phyloP scores from a whole-genome alignment of 257 asterid genomes.

The Plectranthus barbatus region DNA sequence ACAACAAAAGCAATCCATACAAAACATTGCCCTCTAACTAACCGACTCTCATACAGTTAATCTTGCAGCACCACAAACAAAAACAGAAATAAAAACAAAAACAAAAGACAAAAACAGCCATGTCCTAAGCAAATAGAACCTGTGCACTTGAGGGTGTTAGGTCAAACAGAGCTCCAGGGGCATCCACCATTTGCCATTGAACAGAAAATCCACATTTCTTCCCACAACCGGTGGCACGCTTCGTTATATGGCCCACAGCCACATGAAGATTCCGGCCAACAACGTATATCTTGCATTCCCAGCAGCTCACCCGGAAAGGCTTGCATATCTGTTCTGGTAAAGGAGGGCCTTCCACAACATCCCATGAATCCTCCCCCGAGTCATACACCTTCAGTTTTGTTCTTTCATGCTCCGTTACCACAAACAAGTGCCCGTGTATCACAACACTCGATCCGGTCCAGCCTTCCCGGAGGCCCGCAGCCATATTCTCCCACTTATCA shows the following conservation, averaged over 20 bases:
- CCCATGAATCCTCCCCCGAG: constrained; percentile 65
- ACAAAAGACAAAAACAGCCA: not conserved
- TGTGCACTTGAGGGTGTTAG: constrained; percentile 81
- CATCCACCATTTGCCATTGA: constrained; percentile 64
- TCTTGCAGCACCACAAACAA: constrained; percentile 2
- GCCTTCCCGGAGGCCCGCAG: constrained; percentile 84
- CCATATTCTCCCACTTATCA: constrained; percentile 79
- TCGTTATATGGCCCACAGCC: constrained; percentile 64
- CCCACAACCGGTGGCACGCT: constrained; percentile 13
- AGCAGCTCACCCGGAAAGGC: constrained; percentile 68
- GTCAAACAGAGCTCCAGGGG: constrained; percentile 61
- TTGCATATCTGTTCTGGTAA: constrained; percentile 87
- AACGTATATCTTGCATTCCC: constrained; percentile 57
- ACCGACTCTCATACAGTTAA: constrained; percentile 8
- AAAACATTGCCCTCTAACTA: constrained; percentile 11
- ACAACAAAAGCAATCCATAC: constrained; percentile 20
- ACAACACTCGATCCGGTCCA: constrained; percentile 98
- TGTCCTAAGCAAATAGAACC: constrained; percentile 73
- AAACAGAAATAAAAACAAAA: not conserved
- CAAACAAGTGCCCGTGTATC: constrained; percentile 56
- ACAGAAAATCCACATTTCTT: constrained; percentile 43
- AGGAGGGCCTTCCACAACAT: constrained; percentile 67
- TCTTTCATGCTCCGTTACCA: constrained; percentile 90
- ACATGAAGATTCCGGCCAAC: constrained; percentile 88
- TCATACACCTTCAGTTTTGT: constrained; percentile 90